Evolutionary conservation across 1,284 basidiomycete species (phyloP), one percentile per base, ranked within the genome.

Genomic region (Polyporus tsugae): DNA sequence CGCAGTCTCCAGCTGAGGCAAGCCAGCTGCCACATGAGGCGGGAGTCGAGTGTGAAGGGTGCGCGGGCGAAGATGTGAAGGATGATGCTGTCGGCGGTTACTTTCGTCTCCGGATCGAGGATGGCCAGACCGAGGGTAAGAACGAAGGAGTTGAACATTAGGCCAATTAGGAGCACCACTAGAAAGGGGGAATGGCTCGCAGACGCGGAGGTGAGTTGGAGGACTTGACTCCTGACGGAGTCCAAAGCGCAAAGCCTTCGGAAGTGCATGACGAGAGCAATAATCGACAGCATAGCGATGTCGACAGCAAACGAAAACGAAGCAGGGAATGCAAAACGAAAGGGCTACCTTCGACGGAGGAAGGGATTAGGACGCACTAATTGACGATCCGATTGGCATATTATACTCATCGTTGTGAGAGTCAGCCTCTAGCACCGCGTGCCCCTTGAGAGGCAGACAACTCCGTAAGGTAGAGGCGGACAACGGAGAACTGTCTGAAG

Each of bases 1-100:
- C 60, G 60, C 38, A 61, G 60, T 25, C 33, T 38, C 60, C 60
- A 61, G 41, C 60, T 61, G 60, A 61, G 60, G 22, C 25, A 41
- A 11, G 22, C 41, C n/a, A 61, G 60, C 41, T 61, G 39, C 60
- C 60, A 61, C 29, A 61, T 55, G 52, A 55, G 52, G 52, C 52
- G 52, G 11, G 6, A 55, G 52, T 55, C 52, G 52, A 55, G 52
- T 19, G 29, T 29, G 52, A 55, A 33, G 52, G 52, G 52, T 35
- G 52, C 7, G 17, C 33, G 13, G 6, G 52, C 17, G 52, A 55
- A 11, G 52, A 55, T 11, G 29, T 19, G 52, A 29, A 29, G 52
- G 52, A 55, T 55, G 52, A 55, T 55, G 52, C 52, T 55, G 29
- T 55, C 52, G 29, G 52, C 22, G 15, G 52, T 35, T 10, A 55